phyloP scores from a whole-genome alignment of 768 basidiomycete genomes.

The Boletus sensibilis region DNA sequence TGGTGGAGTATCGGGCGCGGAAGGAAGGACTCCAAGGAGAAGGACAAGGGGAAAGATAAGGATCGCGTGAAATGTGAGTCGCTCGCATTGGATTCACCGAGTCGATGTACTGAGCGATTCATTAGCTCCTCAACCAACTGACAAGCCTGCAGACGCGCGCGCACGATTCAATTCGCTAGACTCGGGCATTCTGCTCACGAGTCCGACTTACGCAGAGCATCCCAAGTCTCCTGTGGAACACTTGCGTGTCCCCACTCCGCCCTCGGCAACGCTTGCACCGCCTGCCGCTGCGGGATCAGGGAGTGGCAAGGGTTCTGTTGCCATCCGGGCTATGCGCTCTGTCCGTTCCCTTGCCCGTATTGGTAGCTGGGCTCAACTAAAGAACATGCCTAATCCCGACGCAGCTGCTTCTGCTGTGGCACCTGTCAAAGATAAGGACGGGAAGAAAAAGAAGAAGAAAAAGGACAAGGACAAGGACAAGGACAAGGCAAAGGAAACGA shows the following conservation, averaged over 20 bases:
- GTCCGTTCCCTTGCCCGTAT: constrained; percentile 72
- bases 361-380: constrained; percentile 67
- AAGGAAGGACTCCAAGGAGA: constrained; percentile 70
- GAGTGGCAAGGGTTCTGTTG: constrained; percentile 57
- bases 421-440: constrained; percentile 31
- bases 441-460: constrained; percentile 39
- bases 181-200: constrained; percentile 38
- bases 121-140: constrained; percentile 48
- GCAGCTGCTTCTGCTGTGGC: constrained; percentile 25
- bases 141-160: constrained; percentile 34
- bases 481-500: constrained; percentile 34
- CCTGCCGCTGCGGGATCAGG: constrained; percentile 29
- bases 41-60: constrained; percentile 40
- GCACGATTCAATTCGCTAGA: constrained; percentile 67
- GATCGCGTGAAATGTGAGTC: constrained; percentile 37
- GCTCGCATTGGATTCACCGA: neutral
- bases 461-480: constrained; percentile 39
- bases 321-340: constrained; percentile 74
- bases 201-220: constrained; percentile 18
- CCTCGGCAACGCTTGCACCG: constrained; percentile 36
- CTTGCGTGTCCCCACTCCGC: constrained; percentile 23
- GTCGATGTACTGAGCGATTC: constrained; percentile 2
- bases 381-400: constrained; percentile 36
- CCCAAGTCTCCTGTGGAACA: constrained; percentile 12
- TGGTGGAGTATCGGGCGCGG: constrained; percentile 86